phyloP scores from a whole-genome alignment of 495 filamentous ascomycete species.

The Penicillium longicatenatum region DNA sequence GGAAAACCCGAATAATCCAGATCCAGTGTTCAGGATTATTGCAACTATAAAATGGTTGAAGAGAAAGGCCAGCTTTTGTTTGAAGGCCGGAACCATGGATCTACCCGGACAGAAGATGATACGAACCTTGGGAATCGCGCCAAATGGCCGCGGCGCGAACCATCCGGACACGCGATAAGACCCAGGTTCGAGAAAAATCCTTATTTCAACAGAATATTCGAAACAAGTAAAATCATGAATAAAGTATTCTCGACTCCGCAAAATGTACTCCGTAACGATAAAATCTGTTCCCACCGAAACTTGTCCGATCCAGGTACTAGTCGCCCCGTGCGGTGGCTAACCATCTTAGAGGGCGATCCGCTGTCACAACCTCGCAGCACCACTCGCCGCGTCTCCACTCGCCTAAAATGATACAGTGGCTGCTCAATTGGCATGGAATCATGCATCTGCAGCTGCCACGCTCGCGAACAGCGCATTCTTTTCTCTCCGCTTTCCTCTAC shows the following conservation, averaged over 20 bases:
- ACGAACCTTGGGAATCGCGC: constrained; percentile 16
- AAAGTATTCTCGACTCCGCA: not conserved
- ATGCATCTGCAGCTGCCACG: constrained; percentile 44
- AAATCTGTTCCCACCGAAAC: not conserved
- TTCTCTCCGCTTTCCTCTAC: constrained; percentile 9
- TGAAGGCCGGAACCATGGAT: constrained; percentile 5
- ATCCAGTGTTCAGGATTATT: not conserved
- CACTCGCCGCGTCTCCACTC: constrained; percentile 38
- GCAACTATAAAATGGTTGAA: not conserved
- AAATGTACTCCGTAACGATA: not conserved
- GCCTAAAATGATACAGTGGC: constrained; percentile 22
- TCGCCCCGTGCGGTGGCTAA: constrained; percentile 30
- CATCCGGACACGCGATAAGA: constrained; percentile 12
- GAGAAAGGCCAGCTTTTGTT: not conserved
- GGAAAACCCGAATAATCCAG: too few species aligned
- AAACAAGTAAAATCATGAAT: too few species aligned
- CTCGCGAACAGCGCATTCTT: constrained; percentile 38
- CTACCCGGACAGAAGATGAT: not conserved
- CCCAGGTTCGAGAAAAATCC: not conserved
- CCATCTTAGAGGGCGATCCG: constrained; percentile 34
- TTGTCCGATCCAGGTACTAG: constrained; percentile 30
- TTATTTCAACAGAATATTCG: not conserved
- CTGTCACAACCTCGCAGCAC: constrained; percentile 42
- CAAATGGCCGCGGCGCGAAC: constrained; percentile 14
- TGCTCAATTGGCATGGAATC: constrained; percentile 24